Evolutionary conservation across 1,284 basidiomycete species (phyloP), one percentile per base, ranked within the genome.

Genomic region (Psilocybe mexicana): DNA sequence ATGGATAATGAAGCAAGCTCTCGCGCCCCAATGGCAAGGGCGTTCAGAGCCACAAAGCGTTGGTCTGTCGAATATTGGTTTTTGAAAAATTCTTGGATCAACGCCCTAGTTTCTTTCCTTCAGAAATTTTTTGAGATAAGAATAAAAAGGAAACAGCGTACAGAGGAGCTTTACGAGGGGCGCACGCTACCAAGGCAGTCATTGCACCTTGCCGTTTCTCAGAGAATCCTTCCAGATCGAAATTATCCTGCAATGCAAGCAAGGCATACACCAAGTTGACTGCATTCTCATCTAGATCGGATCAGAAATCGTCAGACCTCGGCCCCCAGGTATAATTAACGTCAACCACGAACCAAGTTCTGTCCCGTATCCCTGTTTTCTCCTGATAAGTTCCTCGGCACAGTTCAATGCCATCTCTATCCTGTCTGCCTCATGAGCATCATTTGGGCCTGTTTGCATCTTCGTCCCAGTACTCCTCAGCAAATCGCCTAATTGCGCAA

Each of bases 41-140:
- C 89, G 54, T 91, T 93, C 33, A 98, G 80, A 68, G 96, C 94
- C 4, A 85, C 83, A 60, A 85, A 88, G 10, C 95, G 87, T 67
- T 98, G 94, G 24, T 86, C 83, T 3, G 85, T 84, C 0, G 94
- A 94, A 72, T 96, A 98, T 64, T 96, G 92, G 51, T 91, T 90
- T 60, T 88, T 87, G 75, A 98, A 98, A 72, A 94, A 93, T 67
- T 97, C 93, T 69, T 98, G 93, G 46, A 91, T 87, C n/a, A 96
- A 77, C 48, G 84, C 82, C 2, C 94, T 96, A 68, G 1, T 28
- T 11, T 52, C 26, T 12, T n/a, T 12, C n/a, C 23, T 33, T 40
- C 11, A 59, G 8, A 43, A 10, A 30, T 25, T 8, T 44, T 2
- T 3, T 6, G 23, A n/a, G 12, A 43, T 26, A 61, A 49, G 54